Conservation (phyloP, 225 moss, liverwort and hornwort species). For the Bryum argenteum region DNA sequence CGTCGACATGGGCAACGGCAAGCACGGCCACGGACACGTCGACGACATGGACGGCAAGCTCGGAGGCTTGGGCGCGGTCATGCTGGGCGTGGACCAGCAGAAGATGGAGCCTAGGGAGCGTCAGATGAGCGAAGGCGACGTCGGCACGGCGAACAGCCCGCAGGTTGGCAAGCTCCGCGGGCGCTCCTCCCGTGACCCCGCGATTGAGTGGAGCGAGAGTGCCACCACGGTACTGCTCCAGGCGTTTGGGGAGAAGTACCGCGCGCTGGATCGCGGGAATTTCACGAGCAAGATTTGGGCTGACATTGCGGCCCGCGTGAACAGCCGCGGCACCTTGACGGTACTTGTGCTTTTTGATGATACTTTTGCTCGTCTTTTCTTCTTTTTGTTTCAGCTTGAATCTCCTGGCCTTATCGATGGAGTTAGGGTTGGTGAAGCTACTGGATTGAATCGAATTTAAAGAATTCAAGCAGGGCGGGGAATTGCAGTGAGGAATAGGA, state of each 20-base stretch:
- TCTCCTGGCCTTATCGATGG: neutral
- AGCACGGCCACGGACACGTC: conserved; percentile 31
- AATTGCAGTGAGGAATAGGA: neutral
- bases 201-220: conserved; percentile 57
- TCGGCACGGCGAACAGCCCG: conserved; percentile 47
- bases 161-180: conserved; percentile 43
- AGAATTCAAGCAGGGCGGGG: neutral
- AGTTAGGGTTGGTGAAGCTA: conserved; percentile 1
- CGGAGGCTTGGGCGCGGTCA: conserved; percentile 36
- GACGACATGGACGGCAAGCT: conserved; percentile 53
- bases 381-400: neutral
- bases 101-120: conserved; percentile 40
- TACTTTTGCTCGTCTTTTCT: conserved; percentile 8
- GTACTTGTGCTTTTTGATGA: conserved; percentile 7
- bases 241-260: conserved; percentile 64
- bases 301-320: conserved; percentile 56
- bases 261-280: conserved; percentile 62
- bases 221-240: conserved; percentile 52
- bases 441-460: neutral
- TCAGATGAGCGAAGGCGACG: conserved; percentile 52
- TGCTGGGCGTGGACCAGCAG: conserved; percentile 47
- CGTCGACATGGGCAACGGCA: conserved; percentile 49
- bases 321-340: conserved; percentile 44
- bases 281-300: conserved; percentile 71
- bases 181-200: conserved; percentile 43